phyloP scores from a whole-genome alignment of 2,329 filamentous ascomycete genomes.

The Neonectria hederae region DNA sequence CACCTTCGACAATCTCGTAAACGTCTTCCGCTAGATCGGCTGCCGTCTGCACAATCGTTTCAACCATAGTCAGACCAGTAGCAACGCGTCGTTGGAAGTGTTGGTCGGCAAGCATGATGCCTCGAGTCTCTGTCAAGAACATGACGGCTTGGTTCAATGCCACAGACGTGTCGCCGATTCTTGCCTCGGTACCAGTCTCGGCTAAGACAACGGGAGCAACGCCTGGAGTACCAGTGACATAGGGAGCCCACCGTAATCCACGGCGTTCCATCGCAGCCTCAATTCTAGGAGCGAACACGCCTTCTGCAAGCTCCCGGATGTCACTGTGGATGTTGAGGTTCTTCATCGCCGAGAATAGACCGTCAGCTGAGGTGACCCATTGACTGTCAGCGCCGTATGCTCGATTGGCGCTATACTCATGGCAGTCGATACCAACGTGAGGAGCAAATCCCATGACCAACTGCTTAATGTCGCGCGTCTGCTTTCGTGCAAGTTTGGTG shows the following conservation, averaged over 20 bases:
- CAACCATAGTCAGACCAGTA: conserved; percentile 38
- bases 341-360: conserved; percentile 41
- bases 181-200: conserved; percentile 40
- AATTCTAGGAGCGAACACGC: conserved; percentile 33
- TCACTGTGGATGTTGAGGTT: conserved; percentile 44
- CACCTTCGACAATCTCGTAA: conserved; percentile 32
- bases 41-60: conserved; percentile 39
- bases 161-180: conserved; percentile 40
- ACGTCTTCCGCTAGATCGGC: conserved; percentile 36
- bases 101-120: conserved; percentile 44
- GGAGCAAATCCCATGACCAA: conserved; percentile 36
- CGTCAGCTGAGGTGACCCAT: conserved; percentile 39
- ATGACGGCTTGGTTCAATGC: conserved; percentile 40
- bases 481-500: conserved; percentile 38
- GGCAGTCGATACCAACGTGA: conserved; percentile 40
- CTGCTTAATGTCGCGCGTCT: conserved; percentile 40
- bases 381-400: conserved; percentile 37
- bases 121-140: conserved; percentile 41
- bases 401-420: conserved; percentile 40
- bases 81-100: conserved; percentile 47
- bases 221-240: conserved; percentile 33
- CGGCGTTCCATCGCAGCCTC: conserved; percentile 35
- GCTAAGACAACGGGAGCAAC: conserved; percentile 35
- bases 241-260: conserved; percentile 40
- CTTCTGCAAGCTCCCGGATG: conserved; percentile 38